Base-by-base conservation (phyloP, 768 basidiomycete species). In the Trametes punicea region DNA sequence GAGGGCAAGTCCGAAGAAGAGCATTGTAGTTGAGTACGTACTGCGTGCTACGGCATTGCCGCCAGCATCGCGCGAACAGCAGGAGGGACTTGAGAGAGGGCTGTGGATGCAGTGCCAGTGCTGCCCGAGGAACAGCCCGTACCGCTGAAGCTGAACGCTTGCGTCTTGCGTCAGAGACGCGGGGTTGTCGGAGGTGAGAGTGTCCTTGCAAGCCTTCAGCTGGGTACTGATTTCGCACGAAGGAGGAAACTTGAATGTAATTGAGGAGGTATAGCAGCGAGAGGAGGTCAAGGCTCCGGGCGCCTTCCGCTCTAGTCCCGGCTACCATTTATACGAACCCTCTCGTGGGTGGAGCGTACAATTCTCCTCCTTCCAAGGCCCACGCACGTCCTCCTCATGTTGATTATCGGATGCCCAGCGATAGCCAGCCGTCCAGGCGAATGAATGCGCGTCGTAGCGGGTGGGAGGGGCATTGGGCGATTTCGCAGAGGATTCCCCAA, bases 401-500 rank as follows among this genome's bases (percentile, higher is more conserved):
- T 57, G 56, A 57, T 57, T 46, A 51, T 57, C 56, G 48, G 56
- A 51, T 57, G 39, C 40, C 40, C 42, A 46, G 42, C 56, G 56
- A 57, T 57, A 51, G 56, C 42, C 36, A 50, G 49, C 21, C 56
- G 48, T 29, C 26, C 8, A 38, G 18, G 36, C 16, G 39, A 58
- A 30, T 53, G 57, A 58, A 51, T 58, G 46, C 21, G 40, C 15
- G 50, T 46, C 13, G 29, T 36, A 20, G 34, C 25, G 57, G 57
- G 57, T 59, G 57, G 57, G 57, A 59, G 57, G 57, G 36, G 40
- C 34, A 44, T 46, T 26, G 33, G 52, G 48, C 29, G 18, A 53
- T 59, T 59, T 59, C 52, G 38, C 58, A 59, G 58, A 59, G 49
- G 58, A 59, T 59, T 51, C 34, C 54, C 58, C 58, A 59, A 21